These are phyloP conservation scores for Eutypa lata DNA, from an alignment of 2,329 filamentous ascomycete species.

Conservation along the genomic window DNA sequence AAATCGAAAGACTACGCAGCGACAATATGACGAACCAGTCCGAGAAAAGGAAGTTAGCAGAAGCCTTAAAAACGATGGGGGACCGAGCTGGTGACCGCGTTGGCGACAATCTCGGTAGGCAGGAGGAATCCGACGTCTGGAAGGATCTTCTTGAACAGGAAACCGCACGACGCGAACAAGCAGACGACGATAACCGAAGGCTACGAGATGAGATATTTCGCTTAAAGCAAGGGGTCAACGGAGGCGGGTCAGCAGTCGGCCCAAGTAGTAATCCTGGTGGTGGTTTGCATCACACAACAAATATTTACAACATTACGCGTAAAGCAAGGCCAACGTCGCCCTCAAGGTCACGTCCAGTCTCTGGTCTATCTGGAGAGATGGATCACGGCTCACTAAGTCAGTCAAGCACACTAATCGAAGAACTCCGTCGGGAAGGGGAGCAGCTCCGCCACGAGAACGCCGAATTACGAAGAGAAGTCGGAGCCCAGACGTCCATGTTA, in stretches of 20 bases:
- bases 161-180: slow-evolving; percentile 81
- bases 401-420: slow-evolving; percentile 70
- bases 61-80: slow-evolving; percentile 63
- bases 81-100: slow-evolving; percentile 41
- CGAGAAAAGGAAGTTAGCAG: slow-evolving; percentile 82
- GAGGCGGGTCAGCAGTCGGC: slow-evolving; percentile 8
- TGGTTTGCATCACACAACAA: slow-evolving; percentile 56
- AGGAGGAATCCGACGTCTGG: slow-evolving; percentile 79
- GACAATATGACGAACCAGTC: slow-evolving; percentile 77
- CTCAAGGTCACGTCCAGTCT: slow-evolving; percentile 48
- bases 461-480: slow-evolving; percentile 85
- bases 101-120: slow-evolving; percentile 45
- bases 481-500: slow-evolving; percentile 95
- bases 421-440: slow-evolving; percentile 65
- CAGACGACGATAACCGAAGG: slow-evolving; percentile 82
- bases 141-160: slow-evolving; percentile 94
- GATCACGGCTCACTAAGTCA: slow-evolving; percentile 54
- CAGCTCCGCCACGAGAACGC: slow-evolving; percentile 89
- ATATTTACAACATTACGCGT: slow-evolving; percentile 63
- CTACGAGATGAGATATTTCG: slow-evolving; percentile 82
- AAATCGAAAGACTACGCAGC: slow-evolving; percentile 77
- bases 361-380: slow-evolving; percentile 46
- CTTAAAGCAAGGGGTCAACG: slow-evolving; percentile 57
- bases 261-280: slow-evolving; percentile 17
- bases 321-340: slow-evolving; percentile 43